Evolutionary conservation across 2,329 filamentous ascomycete genomes (phyloP).

Genomic region (Epichloe gansuensis): DNA sequence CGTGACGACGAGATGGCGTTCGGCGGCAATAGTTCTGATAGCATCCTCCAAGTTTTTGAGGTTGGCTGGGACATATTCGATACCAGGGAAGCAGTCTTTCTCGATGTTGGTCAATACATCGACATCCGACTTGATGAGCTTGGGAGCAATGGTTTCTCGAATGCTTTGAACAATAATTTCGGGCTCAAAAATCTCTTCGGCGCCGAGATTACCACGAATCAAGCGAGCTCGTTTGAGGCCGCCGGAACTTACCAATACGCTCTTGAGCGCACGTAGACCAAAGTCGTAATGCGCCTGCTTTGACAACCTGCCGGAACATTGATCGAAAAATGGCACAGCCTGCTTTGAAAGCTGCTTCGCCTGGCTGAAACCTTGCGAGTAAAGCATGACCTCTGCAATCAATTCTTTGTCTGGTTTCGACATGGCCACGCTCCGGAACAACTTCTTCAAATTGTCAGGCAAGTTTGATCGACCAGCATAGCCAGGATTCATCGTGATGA

Average conservation of each 20-base stretch:
- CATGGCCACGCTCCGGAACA: constrained; percentile 99
- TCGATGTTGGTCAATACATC: constrained; percentile 80
- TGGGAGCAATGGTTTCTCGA: constrained; percentile 94
- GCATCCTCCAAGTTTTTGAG: constrained; percentile 67
- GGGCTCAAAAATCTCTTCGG: constrained; percentile 70
- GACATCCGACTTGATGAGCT: constrained; percentile 86
- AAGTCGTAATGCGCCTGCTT: constrained; percentile 99
- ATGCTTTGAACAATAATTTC: constrained; percentile 98
- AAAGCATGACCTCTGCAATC: constrained; percentile 99
- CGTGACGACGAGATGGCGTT: constrained; percentile 78
- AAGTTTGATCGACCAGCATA: constrained; percentile 97
- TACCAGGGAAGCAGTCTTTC: constrained; percentile 72
- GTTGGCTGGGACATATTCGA: constrained; percentile 84
- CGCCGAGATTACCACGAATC: constrained; percentile 40
- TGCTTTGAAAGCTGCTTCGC: constrained; percentile 89
- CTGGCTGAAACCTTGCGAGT: constrained; percentile 97
- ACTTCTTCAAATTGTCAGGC: constrained; percentile 97
- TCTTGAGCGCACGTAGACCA: constrained; percentile 92
- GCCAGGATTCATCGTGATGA: constrained; percentile 99
- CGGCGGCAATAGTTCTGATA: constrained; percentile 69
- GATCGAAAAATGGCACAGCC: constrained; percentile 96
- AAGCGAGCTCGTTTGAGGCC: constrained; percentile 82
- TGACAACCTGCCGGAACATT: constrained; percentile 66
- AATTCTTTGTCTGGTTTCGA: constrained; percentile 99
- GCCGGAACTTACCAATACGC: constrained; percentile 94